Conservation (phyloP, 2,329 filamentous ascomycete species). For the Dothiorella sarmentorum region DNA sequence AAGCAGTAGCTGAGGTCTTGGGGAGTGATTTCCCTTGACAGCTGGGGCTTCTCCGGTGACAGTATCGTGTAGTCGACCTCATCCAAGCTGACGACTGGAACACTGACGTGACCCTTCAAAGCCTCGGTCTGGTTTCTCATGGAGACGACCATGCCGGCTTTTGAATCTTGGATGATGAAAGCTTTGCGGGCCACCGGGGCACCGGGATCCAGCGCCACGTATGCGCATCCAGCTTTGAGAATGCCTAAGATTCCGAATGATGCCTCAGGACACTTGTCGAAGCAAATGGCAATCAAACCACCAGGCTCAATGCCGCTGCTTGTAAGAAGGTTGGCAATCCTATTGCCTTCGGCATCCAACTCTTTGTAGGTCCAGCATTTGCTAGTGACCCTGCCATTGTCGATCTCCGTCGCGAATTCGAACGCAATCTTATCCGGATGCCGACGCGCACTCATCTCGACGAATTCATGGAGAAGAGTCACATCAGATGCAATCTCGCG, state of each 20-base stretch:
- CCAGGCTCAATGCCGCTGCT: conserved; percentile 51
- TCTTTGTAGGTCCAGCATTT: conserved; percentile 71
- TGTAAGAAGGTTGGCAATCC: conserved; percentile 64
- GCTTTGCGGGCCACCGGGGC: conserved; percentile 70
- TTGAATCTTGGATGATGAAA: conserved; percentile 75
- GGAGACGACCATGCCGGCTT: conserved; percentile 61
- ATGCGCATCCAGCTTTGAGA: conserved; percentile 76
- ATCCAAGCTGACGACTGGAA: conserved; percentile 49
- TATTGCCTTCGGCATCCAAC: conserved; percentile 68
- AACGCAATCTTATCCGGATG: conserved; percentile 64
- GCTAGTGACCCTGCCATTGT: conserved; percentile 45
- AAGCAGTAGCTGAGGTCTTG: conserved; percentile 73
- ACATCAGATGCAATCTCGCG: conserved; percentile 56
- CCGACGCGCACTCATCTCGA: conserved; percentile 59
- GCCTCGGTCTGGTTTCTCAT: conserved; percentile 44
- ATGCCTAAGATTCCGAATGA: conserved; percentile 80
- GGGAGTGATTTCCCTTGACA: conserved; percentile 32
- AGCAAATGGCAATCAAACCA: conserved; percentile 69
- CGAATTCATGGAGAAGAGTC: conserved; percentile 69
- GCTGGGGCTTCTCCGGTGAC: conserved; percentile 32
- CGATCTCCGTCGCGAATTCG: conserved; percentile 66
- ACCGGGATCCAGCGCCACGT: conserved; percentile 73
- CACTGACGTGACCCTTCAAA: conserved; percentile 31
- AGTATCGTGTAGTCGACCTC: conserved; percentile 34
- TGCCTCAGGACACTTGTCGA: conserved; percentile 80